A percentile compares a stretch with the other conserved stretches of the same genome.
Conservation (phyloP, 176 grass and related monocot genomes). For the Ensete glaucum region DNA sequence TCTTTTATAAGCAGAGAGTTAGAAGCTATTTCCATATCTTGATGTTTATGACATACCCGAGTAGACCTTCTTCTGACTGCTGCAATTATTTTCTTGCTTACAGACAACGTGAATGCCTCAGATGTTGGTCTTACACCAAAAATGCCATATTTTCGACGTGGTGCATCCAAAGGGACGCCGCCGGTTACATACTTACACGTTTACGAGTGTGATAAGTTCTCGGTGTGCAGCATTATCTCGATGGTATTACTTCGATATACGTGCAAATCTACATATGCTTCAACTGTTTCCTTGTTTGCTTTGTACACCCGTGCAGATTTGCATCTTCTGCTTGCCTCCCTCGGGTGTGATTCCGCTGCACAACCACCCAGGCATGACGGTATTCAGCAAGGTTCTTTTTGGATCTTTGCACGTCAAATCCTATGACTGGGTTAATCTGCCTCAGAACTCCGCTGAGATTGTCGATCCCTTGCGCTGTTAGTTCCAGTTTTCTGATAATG, state of each 20-base stretch:
- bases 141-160: slow-evolving; percentile 38
- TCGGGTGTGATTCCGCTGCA: slow-evolving; percentile 74
- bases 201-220: slow-evolving; percentile 58
- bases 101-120: slow-evolving; percentile 43
- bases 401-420: slow-evolving; percentile 90
- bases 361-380: slow-evolving; percentile 92
- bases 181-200: slow-evolving; percentile 60
- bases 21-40: background rate
- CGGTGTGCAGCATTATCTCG: slow-evolving; percentile 27
- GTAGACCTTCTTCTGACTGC: background rate
- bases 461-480: background rate
- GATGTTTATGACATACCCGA: background rate
- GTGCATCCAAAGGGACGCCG: slow-evolving; percentile 22
- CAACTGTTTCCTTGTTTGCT: background rate
- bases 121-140: slow-evolving; percentile 41
- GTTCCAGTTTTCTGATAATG: background rate
- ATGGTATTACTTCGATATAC: background rate
- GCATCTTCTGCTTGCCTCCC: slow-evolving; percentile 75
- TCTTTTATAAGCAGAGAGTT: background rate
- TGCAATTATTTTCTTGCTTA: background rate
- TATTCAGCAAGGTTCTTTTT: slow-evolving; percentile 86
- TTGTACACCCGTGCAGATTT: slow-evolving; percentile 39
- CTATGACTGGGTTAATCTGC: slow-evolving; percentile 52
- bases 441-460: background rate
- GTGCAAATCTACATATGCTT: background rate